phyloP scores from a whole-genome alignment of 345 rosid genomes.

The Dipteronia sinensis region DNA sequence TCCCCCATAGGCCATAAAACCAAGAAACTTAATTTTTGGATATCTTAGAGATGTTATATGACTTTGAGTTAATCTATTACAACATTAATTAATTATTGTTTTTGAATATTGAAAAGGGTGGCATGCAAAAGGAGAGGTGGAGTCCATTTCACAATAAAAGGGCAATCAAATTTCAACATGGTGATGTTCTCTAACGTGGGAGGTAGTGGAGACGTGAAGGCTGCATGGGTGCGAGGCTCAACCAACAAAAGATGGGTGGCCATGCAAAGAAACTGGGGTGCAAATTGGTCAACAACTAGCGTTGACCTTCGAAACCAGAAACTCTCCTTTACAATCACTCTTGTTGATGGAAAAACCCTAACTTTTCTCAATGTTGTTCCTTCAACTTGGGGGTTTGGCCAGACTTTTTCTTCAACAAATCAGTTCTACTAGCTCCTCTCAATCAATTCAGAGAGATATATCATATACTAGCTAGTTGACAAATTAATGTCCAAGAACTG shows the following conservation, averaged over 20 bases:
- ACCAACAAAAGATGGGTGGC: slow-evolving; percentile 53
- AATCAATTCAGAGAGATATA: too few relatives aligned
- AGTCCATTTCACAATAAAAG: slow-evolving; percentile 74
- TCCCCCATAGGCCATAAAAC: too few relatives aligned
- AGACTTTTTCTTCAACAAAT: slow-evolving; percentile 61
- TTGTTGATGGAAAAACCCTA: slow-evolving; percentile 52
- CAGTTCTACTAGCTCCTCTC: slow-evolving; percentile 42
- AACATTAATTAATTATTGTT: background rate
- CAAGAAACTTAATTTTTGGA: too few relatives aligned
- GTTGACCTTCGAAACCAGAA: slow-evolving; percentile 55
- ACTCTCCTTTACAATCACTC: slow-evolving; percentile 59
- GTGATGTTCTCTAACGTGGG: slow-evolving; percentile 79
- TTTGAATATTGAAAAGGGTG: slow-evolving; percentile 38
- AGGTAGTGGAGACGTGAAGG: slow-evolving; percentile 62
- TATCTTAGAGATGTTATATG: too few relatives aligned
- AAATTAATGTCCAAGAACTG: slow-evolving; percentile 19
- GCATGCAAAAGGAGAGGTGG: slow-evolving; percentile 80
- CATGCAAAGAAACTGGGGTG: slow-evolving; percentile 77
- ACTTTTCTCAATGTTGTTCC: slow-evolving; percentile 63
- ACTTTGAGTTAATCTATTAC: too few relatives aligned
- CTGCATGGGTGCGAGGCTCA: slow-evolving; percentile 70
- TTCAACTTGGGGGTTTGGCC: slow-evolving; percentile 69
- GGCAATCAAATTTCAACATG: slow-evolving; percentile 71
- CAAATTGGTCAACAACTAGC: slow-evolving; percentile 65
- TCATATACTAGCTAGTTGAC: background rate